Evolutionary conservation across 2,329 filamentous ascomycete genomes (phyloP).

Genomic region (Diaporthe sp.): DNA sequence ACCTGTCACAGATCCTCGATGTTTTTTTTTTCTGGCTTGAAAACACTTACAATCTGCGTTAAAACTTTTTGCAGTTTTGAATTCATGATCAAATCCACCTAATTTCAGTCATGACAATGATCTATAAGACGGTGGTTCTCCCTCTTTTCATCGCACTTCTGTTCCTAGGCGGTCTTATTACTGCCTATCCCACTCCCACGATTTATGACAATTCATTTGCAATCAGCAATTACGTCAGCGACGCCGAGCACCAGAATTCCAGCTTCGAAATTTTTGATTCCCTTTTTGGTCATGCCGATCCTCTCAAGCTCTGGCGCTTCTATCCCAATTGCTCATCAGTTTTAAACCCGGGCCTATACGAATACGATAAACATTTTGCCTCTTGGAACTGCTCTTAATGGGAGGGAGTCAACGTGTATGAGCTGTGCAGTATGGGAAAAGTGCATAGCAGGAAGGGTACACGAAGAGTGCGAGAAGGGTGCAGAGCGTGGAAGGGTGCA

Average conservation of each 20-base stretch:
- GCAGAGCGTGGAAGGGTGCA: no score
- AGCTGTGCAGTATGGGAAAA: no score
- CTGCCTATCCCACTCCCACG: neutral
- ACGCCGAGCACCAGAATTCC: neutral
- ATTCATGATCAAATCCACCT: neutral
- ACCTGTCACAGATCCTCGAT: neutral
- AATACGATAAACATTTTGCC: no score
- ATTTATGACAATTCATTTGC: neutral
- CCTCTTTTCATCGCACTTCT: neutral
- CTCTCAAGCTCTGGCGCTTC: neutral
- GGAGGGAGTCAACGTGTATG: no score
- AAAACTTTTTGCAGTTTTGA: fast-evolving
- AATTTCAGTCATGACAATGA: neutral
- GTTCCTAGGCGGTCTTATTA: neutral
- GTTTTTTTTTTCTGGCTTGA: neutral
- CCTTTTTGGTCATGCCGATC: neutral
- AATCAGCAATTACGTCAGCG: neutral
- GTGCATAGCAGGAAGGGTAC: no score
- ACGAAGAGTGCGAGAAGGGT: no score
- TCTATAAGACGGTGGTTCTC: neutral
- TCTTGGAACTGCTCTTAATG: no score
- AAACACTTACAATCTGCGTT: fast-evolving
- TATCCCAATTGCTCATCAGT: neutral
- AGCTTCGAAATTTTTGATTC: neutral
- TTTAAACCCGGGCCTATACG: neutral